Evolutionary conservation across 768 basidiomycete species (phyloP), one percentile per base, ranked within the genome.

Genomic region (Asterophora parasitica): DNA sequence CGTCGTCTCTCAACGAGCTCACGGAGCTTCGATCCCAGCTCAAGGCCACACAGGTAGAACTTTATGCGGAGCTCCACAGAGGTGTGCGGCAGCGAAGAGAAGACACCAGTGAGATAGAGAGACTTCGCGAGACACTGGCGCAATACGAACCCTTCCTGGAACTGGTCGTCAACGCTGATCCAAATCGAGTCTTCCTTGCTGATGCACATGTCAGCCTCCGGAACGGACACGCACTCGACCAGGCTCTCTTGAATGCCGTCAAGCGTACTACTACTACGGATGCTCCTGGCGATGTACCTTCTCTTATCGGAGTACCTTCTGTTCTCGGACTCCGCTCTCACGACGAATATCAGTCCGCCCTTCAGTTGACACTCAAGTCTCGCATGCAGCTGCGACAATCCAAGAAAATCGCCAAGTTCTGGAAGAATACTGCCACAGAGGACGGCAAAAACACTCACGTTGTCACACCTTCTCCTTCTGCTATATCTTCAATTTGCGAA

Each of bases 351-450:
- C 62, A 68, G 43, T 72, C 74, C 13, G 72, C 75, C 7, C 62
- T 78, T 42, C 67, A 73, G 39, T 49, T 75, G 54, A 71, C 73
- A 27, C 61, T 77, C 52, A 70, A 67, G 42, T 60, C 69, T 39
- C 69, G 76, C 41, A 69, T 65, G 46, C 70, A 75, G 43, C 70
- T 76, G 39, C 69, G 65, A 31, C 64, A 70, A 35, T 78, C 72
- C 72, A 76, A 74, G 58, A 66, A 61, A 19, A 57, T 69, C 10
- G 74, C 74, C 13, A 61, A 68, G 41, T 65, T 51, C 23, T 78
- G 77, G 75, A 76, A 76, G 57, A 65, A 58, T 16, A 58, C 67
- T 10, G 75, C 75, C 13, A 58, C 66, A 44, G 61, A 62, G 50
- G 54, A 57, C 2, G 53, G 52, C 15, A 53, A 49, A 17, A 58